Conservation (phyloP, 2,329 filamentous ascomycete species). For the Hypoxylon sp. region DNA sequence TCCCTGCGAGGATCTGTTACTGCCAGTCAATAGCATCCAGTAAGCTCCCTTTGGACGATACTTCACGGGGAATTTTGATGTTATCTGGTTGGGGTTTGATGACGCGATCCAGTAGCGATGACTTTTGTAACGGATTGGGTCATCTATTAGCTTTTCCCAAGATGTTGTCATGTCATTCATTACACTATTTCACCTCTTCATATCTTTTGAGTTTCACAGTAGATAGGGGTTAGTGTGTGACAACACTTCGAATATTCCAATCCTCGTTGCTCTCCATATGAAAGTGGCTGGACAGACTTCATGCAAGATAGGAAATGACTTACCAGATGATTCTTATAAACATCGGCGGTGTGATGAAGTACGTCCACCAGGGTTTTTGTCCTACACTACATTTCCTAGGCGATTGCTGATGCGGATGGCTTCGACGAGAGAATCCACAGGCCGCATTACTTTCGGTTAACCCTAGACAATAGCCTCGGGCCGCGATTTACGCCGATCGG, state of each 20-base stretch:
- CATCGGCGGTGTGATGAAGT: conserved; percentile 6
- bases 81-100: not conserved
- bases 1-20: conserved; percentile 6
- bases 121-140: not conserved
- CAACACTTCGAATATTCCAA: not conserved
- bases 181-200: conserved; percentile 11
- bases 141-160: conserved; percentile 20
- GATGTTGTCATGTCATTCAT: conserved; percentile 13
- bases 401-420: conserved; percentile 7
- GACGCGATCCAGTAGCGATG: not conserved
- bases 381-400: conserved; percentile 13
- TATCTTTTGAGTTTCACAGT: conserved; percentile 11
- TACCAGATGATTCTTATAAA: conserved; percentile 1
- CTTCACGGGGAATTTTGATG: not conserved
- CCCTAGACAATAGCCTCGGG: conserved; percentile 21
- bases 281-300: not conserved
- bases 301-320: not conserved
- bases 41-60: too few relatives aligned
- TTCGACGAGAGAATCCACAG: conserved; percentile 28
- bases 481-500: conserved; percentile 17
- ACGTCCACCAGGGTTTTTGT: conserved; percentile 7
- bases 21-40: not conserved
- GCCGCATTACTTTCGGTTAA: conserved; percentile 32
- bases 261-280: conserved; percentile 5
- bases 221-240: conserved; percentile 22